Evolutionary conservation across 2,329 filamentous ascomycete genomes (phyloP), one percentile per base, ranked within the genome.

Genomic region (Ophiostoma tasmaniense): DNA sequence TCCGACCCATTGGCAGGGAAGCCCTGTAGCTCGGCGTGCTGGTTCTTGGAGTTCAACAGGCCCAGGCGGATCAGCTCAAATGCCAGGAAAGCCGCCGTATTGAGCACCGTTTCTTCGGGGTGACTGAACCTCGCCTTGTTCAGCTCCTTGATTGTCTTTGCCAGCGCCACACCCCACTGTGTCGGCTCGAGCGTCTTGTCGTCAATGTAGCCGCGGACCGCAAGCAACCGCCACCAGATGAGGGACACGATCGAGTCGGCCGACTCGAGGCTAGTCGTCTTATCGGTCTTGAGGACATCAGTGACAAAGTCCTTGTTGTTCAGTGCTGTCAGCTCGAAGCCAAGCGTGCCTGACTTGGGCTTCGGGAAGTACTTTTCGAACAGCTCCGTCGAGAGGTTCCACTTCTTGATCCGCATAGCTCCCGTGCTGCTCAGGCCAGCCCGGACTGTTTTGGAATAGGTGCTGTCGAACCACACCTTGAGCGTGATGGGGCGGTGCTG

Each of bases 161-260:
- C 87, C 52, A 98, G 82, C 25, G 91, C 91, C 74, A 89, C 87
- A 20, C 94, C 95, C 92, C 93, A 97, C 10, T 82, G 79, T 10
- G 93, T 97, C 71, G 97, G 83, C 70, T 89, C 86, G 78, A 98
- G 94, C 65, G 86, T 82, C 65, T 68, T 68, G 66, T 88, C 84
- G 73, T 95, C 87, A 64, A 96, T 84, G 75, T 97, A 99, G 30
- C 90, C 93, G 70, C 93, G 88, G 66, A 98, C 83, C 76, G 97
- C 92, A 28, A 99, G 83, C 78, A 97, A 95, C 68, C 93, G 87
- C 90, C 92, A 97, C 70, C 94, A 84, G 7, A 89, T 87, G 74
- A 97, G 91, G 22, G 86, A 86, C 8, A 83, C 79, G 68, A 92
- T 80, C 68, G 94, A 85, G 74, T 95, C 90, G 20, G 79, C 76